Conservation (phyloP, 2,329 filamentous ascomycete species). For the Gnomoniopsis sp. region DNA sequence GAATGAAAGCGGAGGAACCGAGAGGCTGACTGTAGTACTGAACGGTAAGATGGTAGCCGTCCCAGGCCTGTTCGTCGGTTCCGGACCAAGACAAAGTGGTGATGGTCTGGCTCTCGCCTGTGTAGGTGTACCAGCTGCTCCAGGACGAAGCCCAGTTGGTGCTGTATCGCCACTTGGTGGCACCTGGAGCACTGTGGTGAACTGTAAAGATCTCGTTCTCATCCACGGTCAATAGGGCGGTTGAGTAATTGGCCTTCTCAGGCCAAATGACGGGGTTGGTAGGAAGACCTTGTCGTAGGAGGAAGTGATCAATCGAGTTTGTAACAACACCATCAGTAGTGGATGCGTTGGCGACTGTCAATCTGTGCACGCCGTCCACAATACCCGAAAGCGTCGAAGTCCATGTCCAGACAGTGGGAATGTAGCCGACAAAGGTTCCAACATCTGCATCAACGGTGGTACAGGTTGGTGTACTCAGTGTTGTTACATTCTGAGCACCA, state of each 20-base stretch:
- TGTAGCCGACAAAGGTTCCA: constrained; percentile 42
- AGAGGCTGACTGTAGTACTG: constrained; percentile 58
- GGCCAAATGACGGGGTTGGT: constrained; percentile 60
- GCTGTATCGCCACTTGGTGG: constrained; percentile 59
- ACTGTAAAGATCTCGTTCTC: constrained; percentile 38
- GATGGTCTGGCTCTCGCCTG: constrained; percentile 47
- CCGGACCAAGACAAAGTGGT: constrained; percentile 52
- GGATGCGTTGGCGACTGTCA: constrained; percentile 53
- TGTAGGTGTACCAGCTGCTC: constrained; percentile 55
- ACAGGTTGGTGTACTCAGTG: constrained; percentile 4
- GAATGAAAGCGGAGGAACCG: constrained; percentile 56
- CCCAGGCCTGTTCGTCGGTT: constrained; percentile 52
- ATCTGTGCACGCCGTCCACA: constrained; percentile 55
- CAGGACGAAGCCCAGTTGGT: constrained; percentile 58
- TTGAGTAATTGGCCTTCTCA: constrained; percentile 46
- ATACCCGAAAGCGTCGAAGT: constrained; percentile 29
- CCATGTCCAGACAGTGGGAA: constrained; percentile 52
- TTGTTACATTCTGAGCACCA: constrained; percentile 12
- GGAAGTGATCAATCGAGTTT: constrained; percentile 53
- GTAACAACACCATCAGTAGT: constrained; percentile 39
- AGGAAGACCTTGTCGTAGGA: constrained; percentile 50
- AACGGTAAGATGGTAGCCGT: constrained; percentile 57
- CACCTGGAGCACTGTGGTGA: constrained; percentile 55
- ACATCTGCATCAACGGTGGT: constrained; percentile 17
- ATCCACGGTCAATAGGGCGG: constrained; percentile 41